Evolutionary conservation across 2,329 filamentous ascomycete species (phyloP), one percentile per base, ranked within the genome.

Genomic region (Penicillium glabrum): DNA sequence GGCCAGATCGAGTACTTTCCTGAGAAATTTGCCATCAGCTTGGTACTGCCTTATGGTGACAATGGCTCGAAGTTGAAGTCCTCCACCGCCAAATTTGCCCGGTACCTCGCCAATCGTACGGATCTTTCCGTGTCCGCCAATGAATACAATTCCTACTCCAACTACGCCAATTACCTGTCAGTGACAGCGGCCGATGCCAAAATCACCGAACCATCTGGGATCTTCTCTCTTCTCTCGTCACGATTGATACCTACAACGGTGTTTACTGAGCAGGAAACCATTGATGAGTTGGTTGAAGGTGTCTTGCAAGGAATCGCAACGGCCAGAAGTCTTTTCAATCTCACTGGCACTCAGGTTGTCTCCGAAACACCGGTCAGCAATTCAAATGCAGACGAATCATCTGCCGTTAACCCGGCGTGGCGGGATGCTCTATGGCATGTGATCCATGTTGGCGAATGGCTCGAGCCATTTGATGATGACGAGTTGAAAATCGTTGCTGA

Each of bases 1-100:
- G 57, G 57, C 13, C 53, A 59, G 23, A 21, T 47, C 24, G 43
- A 57, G 3, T 59, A 57, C 50, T 59, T 47, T 21, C 57, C 57
- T 3, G 43, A 57, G 16, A 43, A 31, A 26, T 3, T 51, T 16
- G n/a, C 27, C 2, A 10, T 59, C 29, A 45, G 35, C 29, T 31
- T 59, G 16, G 54, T 59, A 6, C 50, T 57, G 26, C 48, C 29
- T 44, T 56, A 51, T 31, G 47, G 39, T 2, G 43, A 59, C 26
- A 35, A 54, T 24, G 54, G 33, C 10, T 26, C 41, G 6, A 46
- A 44, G 11, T 54, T 57, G 41, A 53, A 53, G 26, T 19, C 41
- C 13, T 24, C 48, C 11, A 50, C 54, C 13, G 29, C 31, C 11
- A 23, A 37, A 24, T 59, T 59, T 47, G 37, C 45, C 24, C 16